These are phyloP conservation scores for Cephalotrichum gorgonifer DNA, from an alignment of 2,329 filamentous ascomycete species.

Conservation along the genomic window DNA sequence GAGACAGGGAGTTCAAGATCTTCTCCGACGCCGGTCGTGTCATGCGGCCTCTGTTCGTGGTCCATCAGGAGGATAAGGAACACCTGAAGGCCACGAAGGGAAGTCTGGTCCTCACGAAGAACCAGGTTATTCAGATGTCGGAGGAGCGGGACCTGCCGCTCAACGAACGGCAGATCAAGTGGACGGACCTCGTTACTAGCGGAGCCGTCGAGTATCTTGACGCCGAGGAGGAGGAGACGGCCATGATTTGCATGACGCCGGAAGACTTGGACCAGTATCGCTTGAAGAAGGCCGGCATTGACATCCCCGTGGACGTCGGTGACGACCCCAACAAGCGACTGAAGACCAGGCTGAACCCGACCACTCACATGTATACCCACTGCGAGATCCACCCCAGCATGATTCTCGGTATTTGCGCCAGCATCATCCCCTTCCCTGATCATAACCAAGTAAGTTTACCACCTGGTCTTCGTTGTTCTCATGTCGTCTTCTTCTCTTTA, in stretches of 20 bases:
- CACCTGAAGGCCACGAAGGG: conserved; percentile 52
- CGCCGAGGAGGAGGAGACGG: conserved; percentile 94
- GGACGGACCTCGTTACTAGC: conserved; percentile 73
- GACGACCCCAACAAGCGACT: conserved; percentile 74
- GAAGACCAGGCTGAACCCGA: conserved; percentile 77
- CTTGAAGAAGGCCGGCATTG: conserved; percentile 55
- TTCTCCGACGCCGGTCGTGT: conserved; percentile 96
- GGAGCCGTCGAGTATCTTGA: conserved; percentile 95
- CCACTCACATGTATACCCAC: conserved; percentile 89
- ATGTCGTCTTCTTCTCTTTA: too few species aligned
- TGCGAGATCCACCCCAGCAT: conserved; percentile 99
- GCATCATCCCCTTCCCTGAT: conserved; percentile 98
- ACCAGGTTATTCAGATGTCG: conserved; percentile 65
- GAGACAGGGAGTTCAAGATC: conserved; percentile 96
- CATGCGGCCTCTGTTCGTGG: conserved; percentile 85
- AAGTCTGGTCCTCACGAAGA: conserved; percentile 70
- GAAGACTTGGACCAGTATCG: conserved; percentile 80
- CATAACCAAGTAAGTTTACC: conserved; percentile 85
- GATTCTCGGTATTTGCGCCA: conserved; percentile 96
- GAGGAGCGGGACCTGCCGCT: conserved; percentile 60
- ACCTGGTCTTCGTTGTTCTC: conserved; percentile 6
- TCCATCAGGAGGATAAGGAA: conserved; percentile 74
- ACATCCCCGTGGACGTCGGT: conserved; percentile 48
- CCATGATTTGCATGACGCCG: conserved; percentile 99
- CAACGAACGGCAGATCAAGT: conserved; percentile 63